phyloP scores from a whole-genome alignment of 139 green algal genomes.

The Astrephomene gubernaculifera region DNA sequence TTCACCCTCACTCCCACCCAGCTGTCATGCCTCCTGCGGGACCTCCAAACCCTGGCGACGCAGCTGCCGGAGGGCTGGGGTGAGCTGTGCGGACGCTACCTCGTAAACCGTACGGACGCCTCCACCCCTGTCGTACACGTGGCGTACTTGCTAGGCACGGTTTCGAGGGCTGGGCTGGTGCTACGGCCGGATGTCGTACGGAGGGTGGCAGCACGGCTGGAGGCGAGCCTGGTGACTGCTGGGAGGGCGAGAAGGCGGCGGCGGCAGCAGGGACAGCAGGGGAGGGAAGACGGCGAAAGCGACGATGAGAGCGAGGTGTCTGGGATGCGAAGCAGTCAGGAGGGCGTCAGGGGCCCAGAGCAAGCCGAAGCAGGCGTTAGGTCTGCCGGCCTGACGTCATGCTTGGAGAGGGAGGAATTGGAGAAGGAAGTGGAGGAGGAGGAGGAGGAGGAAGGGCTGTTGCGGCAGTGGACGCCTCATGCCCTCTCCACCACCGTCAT shows the following conservation, averaged over 20 bases:
- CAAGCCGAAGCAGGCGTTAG: too few species aligned
- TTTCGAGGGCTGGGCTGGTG: background rate
- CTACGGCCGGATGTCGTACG: background rate
- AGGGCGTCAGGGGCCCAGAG: too few species aligned
- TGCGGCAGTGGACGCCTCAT: background rate
- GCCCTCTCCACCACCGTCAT: background rate
- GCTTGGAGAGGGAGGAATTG: background rate
- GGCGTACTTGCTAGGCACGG: constrained; percentile 1
- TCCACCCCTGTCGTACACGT: background rate
- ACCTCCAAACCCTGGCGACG: constrained; percentile 3
- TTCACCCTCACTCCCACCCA: background rate
- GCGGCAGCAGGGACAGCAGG: background rate
- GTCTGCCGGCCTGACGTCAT: too few species aligned
- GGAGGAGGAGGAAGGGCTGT: background rate
- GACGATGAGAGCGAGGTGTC: background rate
- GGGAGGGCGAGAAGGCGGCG: background rate
- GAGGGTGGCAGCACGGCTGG: background rate
- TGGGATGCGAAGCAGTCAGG: background rate
- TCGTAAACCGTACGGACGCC: background rate
- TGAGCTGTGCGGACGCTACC: background rate
- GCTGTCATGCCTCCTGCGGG: constrained; percentile 27
- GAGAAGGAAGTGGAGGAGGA: background rate
- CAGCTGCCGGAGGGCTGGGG: background rate
- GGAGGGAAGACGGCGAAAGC: background rate
- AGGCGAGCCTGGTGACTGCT: constrained; percentile 5